Base-by-base conservation (phyloP, 2,329 filamentous ascomycete genomes). In the Aspergillus calidoustus region DNA sequence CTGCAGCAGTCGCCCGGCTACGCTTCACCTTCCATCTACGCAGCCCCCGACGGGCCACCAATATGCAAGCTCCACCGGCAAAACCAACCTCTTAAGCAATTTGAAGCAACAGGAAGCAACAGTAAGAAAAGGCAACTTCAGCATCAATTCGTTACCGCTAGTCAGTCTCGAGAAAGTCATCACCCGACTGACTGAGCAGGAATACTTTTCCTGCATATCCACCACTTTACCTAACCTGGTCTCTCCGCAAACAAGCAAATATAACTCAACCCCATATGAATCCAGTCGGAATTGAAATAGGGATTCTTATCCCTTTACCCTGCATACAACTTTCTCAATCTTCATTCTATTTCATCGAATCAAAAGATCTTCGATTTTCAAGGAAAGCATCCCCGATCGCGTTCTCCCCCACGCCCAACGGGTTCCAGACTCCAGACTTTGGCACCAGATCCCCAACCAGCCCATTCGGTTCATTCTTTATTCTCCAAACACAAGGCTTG, bases 11-110 rank as follows among this genome's bases (percentile, higher is more conserved):
- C 34, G n/a, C 22, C 38, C 19, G 34, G 38, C 17, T 11, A 44
- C 55, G 55, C 55, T 31, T 43, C 17, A 57, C 55, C 46, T 57
- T 57, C 55, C 38, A 46, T 57, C 23, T 57, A 47, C 34, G 23
- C 55, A 31, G 25, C 15, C 31, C 15, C 19, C 23, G 15, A 3
- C 34, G 34, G 13, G 13, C 34, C 34, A 17, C 31, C 31, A 38
- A 7, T 41, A 41, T 41, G 13, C 34, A 41, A 38, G 54, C 19
- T 38, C 54, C 46, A 44, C 25, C 34, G 8, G 34, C 8, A 41
- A 41, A 41, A 28, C 25, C 25, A 41, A 17, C 34, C 2, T 15
- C 13, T 15, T 41, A 15, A 41, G 34, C 34, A 41, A 41, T 5
- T 15, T 15, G 5, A 15, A 41, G 34, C 34, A 41, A 41, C 15